Evolutionary conservation across 768 basidiomycete genomes (phyloP).

Genomic region (Xerocomellus chrysenteron): DNA sequence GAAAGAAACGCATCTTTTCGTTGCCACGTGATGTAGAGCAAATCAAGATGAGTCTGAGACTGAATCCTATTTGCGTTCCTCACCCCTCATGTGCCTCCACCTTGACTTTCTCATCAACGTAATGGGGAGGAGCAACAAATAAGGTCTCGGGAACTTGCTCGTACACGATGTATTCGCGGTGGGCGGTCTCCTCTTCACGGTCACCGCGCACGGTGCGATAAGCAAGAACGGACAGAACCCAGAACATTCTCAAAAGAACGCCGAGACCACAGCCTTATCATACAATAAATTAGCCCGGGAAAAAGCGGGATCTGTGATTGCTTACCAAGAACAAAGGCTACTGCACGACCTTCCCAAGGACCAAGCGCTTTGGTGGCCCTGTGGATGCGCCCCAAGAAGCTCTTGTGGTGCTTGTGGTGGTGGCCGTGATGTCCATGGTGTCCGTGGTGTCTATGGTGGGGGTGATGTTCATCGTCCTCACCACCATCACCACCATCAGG

Average conservation of each 20-base stretch:
- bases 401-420: constrained; percentile 33
- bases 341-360: constrained; percentile 79
- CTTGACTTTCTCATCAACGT: constrained; percentile 55
- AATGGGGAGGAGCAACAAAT: constrained; percentile 54
- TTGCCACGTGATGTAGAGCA: background rate
- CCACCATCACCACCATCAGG: background rate
- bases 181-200: constrained; percentile 42
- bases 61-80: constrained; percentile 17
- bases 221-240: constrained; percentile 63
- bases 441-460: constrained; percentile 13
- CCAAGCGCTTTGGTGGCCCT: constrained; percentile 67
- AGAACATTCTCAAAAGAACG: constrained; percentile 78
- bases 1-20: background rate
- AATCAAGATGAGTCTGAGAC: background rate
- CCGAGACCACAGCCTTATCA: constrained; percentile 76
- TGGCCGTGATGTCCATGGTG: constrained; percentile 18
- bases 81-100: constrained; percentile 11
- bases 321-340: constrained; percentile 80
- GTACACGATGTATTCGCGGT: constrained; percentile 41
- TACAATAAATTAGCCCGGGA: background rate
- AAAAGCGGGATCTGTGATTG: constrained; percentile 2
- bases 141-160: constrained; percentile 49
- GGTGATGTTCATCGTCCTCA: constrained; percentile 4
- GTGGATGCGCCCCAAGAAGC: constrained; percentile 63
- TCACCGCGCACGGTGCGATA: constrained; percentile 55